Evolutionary conservation across 441 rosid species (phyloP).

Genomic region (Gossypium gossypioides): DNA sequence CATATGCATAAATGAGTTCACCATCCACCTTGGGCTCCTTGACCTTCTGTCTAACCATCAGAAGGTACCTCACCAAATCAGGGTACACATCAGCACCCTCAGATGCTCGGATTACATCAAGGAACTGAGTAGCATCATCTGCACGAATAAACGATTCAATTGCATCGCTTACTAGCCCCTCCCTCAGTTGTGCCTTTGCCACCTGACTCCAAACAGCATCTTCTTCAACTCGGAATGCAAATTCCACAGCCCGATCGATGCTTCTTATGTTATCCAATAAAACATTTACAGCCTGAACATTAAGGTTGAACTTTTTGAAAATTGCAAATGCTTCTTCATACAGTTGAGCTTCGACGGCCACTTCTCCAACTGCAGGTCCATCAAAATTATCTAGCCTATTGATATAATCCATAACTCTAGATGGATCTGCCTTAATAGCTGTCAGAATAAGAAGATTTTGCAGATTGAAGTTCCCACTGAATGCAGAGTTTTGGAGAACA

Average conservation of each 20-base stretch:
- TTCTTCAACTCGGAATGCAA: conserved; percentile 96
- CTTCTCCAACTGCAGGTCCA: conserved; percentile 99
- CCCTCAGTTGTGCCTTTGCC: conserved; percentile 87
- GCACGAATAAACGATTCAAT: conserved; percentile 96
- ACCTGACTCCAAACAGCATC: conserved; percentile 98
- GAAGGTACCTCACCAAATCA: conserved; percentile 87
- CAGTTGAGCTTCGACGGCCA: conserved; percentile 86
- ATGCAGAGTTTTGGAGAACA: conserved; percentile 99
- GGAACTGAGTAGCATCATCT: conserved; percentile 85
- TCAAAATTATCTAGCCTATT: conserved; percentile 95
- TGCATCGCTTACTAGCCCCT: conserved; percentile 89
- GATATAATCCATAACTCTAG: conserved; percentile 96
- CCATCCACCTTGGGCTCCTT: conserved; percentile 98
- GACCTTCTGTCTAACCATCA: conserved; percentile 94
- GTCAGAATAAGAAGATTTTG: conserved; percentile 93
- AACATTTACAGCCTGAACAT: conserved; percentile 90
- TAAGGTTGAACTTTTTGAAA: conserved; percentile 90
- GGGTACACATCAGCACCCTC: conserved; percentile 84
- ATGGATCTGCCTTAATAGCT: conserved; percentile 95
- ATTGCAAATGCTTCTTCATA: conserved; percentile 91
- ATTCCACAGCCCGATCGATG: conserved; percentile 93
- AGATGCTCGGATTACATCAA: conserved; percentile 81
- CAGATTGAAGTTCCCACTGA: conserved; percentile 95
- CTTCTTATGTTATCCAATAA: conserved; percentile 70
- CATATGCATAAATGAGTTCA: conserved; percentile 96